Evolutionary conservation across 768 basidiomycete species (phyloP).

Genomic region (Trametes coccinea): DNA sequence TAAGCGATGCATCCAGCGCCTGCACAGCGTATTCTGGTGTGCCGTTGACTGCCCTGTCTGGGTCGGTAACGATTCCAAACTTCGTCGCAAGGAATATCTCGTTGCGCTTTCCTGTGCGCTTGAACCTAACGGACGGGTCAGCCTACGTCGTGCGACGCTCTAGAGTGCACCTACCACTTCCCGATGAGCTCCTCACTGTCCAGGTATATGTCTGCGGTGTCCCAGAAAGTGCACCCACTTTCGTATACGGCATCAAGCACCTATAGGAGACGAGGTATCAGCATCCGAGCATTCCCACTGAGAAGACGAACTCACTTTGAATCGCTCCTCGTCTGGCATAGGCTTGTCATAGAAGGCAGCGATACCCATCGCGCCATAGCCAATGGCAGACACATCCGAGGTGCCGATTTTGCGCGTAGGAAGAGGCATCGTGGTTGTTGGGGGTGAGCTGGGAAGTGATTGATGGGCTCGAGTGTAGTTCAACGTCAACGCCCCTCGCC

Average conservation of each 20-base stretch:
- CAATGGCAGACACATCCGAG: slow-evolving; percentile 49
- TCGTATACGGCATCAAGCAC: slow-evolving; percentile 44
- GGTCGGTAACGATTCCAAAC: slow-evolving; percentile 31
- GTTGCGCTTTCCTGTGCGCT: slow-evolving; percentile 53
- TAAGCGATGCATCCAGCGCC: slow-evolving; percentile 31
- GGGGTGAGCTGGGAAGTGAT: too few species aligned
- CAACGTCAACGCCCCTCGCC: too few species aligned
- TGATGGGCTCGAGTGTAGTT: too few species aligned
- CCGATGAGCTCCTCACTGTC: slow-evolving; percentile 48
- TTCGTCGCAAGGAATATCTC: slow-evolving; percentile 49
- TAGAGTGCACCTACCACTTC: slow-evolving; percentile 35
- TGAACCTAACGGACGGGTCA: slow-evolving; percentile 43
- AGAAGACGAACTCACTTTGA: slow-evolving; percentile 44
- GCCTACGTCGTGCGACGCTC: background rate
- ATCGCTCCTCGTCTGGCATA: slow-evolving; percentile 55
- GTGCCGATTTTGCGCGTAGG: slow-evolving; percentile 48
- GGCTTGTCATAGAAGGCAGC: slow-evolving; percentile 48
- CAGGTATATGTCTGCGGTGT: slow-evolving; percentile 45
- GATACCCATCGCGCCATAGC: slow-evolving; percentile 64
- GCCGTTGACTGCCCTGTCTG: slow-evolving; percentile 23
- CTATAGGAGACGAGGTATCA: slow-evolving; percentile 22
- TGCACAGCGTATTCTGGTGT: slow-evolving; percentile 30
- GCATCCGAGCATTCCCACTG: background rate
- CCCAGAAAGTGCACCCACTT: slow-evolving; percentile 48
- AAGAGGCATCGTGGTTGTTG: background rate